These are phyloP conservation scores for Pythium aquatile DNA, from an alignment of 352 stramenopile genomes.

Conservation along the genomic window DNA sequence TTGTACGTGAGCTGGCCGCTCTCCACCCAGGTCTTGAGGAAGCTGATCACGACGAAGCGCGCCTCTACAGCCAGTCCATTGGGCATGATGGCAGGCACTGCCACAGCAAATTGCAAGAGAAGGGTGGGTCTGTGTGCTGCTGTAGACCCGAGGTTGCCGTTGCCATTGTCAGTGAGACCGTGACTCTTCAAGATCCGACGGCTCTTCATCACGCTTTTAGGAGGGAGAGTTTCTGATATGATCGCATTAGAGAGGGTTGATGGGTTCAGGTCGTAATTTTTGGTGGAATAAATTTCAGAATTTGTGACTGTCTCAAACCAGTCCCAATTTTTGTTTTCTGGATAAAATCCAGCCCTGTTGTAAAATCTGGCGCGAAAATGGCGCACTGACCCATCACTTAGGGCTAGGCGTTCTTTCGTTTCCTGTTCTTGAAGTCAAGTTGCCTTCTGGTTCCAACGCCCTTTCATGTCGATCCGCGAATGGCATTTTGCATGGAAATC, in stretches of 20 bases:
- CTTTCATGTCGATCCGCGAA: conserved; percentile 13
- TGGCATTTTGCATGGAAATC: conserved; percentile 1
- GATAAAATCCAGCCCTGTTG: not conserved
- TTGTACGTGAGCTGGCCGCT: conserved; percentile 54
- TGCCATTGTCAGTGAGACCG: not conserved
- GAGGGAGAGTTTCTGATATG: not conserved
- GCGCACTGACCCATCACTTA: not conserved
- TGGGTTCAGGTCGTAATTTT: conserved; percentile 8
- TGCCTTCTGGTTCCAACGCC: conserved; percentile 13
- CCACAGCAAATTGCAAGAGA: not conserved
- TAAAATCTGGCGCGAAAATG: conserved; percentile 15
- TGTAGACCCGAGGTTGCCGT: not conserved
- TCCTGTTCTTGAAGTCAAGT: conserved; percentile 18
- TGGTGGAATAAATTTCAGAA: not conserved
- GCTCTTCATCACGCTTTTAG: not conserved
- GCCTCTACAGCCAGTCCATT: conserved; percentile 36
- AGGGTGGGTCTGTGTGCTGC: too few species aligned
- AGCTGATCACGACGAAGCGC: conserved; percentile 37
- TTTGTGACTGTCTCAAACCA: conserved; percentile 22
- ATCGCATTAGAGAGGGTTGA: not conserved
- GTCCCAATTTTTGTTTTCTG: conserved; percentile 16
- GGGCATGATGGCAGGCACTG: conserved; percentile 20
- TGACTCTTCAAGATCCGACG: conserved; percentile 22
- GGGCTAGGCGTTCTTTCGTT: not conserved
- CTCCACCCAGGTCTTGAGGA: conserved; percentile 44